These are phyloP conservation scores for Otatea glauca DNA, from an alignment of 176 grass and related monocot species.

Conservation along the genomic window DNA sequence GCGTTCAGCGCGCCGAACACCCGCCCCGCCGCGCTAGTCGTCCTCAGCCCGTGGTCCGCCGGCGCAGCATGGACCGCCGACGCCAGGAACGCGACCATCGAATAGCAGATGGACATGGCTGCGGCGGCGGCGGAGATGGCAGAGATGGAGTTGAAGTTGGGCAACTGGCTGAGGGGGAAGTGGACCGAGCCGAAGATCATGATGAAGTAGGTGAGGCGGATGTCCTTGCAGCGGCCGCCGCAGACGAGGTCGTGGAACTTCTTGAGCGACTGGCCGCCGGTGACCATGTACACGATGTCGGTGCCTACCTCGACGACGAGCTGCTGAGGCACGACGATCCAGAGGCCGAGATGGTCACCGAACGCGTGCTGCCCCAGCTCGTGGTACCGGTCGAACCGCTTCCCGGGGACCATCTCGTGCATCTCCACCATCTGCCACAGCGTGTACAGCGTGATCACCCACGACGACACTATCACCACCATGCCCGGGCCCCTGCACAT, in stretches of 20 bases:
- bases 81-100: constrained; percentile 55
- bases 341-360: neutral
- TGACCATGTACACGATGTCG: neutral
- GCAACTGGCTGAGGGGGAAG: constrained; percentile 29
- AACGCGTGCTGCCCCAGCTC: constrained; percentile 42
- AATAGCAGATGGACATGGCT: constrained; percentile 69
- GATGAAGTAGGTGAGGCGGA: neutral
- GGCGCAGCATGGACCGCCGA: constrained; percentile 15
- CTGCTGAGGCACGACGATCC: too few relatives aligned
- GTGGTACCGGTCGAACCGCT: constrained; percentile 71
- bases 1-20: constrained; percentile 40
- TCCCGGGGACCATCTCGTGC: constrained; percentile 95
- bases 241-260: constrained; percentile 48
- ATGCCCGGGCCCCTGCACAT: too few relatives aligned
- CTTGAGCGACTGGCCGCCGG: constrained; percentile 61
- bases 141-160: constrained; percentile 68
- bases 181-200: too few relatives aligned
- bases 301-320: too few relatives aligned
- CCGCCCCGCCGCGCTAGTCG: neutral
- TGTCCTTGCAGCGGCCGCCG: neutral
- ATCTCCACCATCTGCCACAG: constrained; percentile 99
- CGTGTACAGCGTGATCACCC: constrained; percentile 75
- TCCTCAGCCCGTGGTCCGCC: constrained; percentile 29
- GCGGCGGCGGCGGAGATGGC: constrained; percentile 52
- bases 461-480: too few relatives aligned